Conservation (phyloP, 805 yeast species). For the Kuraishia capsulata region DNA sequence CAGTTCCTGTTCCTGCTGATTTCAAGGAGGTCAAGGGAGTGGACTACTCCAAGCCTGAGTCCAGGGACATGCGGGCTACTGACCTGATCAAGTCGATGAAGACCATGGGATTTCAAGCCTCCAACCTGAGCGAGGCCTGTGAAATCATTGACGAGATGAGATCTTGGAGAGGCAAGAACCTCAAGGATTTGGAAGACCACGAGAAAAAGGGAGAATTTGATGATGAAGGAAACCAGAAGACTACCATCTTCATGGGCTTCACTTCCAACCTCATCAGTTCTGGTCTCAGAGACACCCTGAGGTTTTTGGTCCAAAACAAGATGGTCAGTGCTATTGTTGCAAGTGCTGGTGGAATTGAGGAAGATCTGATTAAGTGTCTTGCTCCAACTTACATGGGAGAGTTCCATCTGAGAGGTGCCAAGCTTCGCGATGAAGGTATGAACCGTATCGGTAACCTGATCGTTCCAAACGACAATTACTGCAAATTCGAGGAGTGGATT, state of each 20-base stretch:
- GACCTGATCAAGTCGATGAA: constrained; percentile 78
- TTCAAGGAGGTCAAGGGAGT: constrained; percentile 79
- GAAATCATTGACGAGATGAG: constrained; percentile 92
- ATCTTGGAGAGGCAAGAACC: constrained; percentile 81
- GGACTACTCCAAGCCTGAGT: constrained; percentile 74
- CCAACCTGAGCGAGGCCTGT: constrained; percentile 78
- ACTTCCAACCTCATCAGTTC: constrained; percentile 94
- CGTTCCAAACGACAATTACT: constrained; percentile 97
- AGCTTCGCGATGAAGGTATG: constrained; percentile 88
- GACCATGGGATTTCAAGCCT: constrained; percentile 96
- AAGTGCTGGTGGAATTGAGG: constrained; percentile 98
- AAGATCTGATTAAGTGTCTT: constrained; percentile 89
- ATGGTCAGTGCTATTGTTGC: constrained; percentile 93
- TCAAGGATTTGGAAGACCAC: constrained; percentile 59
- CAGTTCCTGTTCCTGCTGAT: constrained; percentile 77
- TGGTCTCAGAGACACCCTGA: constrained; percentile 85
- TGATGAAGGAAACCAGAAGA: constrained; percentile 66
- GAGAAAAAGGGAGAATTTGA: constrained; percentile 69
- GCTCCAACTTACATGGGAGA: constrained; percentile 97
- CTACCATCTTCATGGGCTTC: constrained; percentile 92
- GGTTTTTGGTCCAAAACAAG: constrained; percentile 86
- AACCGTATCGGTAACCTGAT: constrained; percentile 95
- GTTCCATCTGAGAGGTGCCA: constrained; percentile 70
- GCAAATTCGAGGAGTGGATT: constrained; percentile 97
- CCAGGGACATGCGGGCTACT: constrained; percentile 69